A percentile compares a stretch with the other conserved stretches of the same genome.
phyloP scores from a whole-genome alignment of 2,329 filamentous ascomycete genomes.

The Pseudophaeomoniella oleicola region DNA sequence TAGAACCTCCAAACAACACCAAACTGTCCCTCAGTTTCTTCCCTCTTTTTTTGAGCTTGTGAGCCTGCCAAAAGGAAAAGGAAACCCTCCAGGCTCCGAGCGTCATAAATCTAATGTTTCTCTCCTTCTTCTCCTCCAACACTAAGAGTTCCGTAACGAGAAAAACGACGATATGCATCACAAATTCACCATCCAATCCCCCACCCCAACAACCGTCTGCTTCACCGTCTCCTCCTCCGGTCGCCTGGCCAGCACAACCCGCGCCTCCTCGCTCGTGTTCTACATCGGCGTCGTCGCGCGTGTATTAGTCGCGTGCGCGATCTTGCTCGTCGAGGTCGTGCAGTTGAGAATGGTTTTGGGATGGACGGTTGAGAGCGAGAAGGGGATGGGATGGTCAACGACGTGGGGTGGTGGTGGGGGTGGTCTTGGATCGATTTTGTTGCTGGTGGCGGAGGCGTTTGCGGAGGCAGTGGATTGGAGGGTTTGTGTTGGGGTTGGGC shows the following conservation, averaged over 20 bases:
- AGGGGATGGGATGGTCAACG: no score
- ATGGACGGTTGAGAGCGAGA: no score
- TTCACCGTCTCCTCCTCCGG: constrained; percentile 82
- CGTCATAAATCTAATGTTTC: no score
- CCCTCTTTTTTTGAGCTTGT: no score
- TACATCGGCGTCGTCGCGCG: constrained; percentile 30
- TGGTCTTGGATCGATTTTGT: constrained; percentile 16
- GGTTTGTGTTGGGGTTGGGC: constrained; percentile 23
- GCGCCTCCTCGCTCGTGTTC: constrained; percentile 29
- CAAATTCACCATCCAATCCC: background rate
- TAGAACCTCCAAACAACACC: no score
- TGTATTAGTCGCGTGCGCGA: constrained; percentile 24
- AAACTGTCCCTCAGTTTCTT: no score
- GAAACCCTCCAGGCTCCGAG: no score
- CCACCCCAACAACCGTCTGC: constrained; percentile 61
- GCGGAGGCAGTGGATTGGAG: constrained; percentile 26
- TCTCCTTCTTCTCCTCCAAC: no score
- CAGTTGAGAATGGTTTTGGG: constrained; percentile 19
- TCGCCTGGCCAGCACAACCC: constrained; percentile 21
- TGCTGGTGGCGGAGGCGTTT: constrained; percentile 18
- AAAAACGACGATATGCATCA: no score
- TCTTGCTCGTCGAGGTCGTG: constrained; percentile 21
- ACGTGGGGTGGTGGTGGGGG: no score
- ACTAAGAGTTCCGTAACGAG: no score
- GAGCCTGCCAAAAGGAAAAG: no score